Conservation (phyloP, 2,329 filamentous ascomycete species). For the Chaetomium globosum region DNA sequence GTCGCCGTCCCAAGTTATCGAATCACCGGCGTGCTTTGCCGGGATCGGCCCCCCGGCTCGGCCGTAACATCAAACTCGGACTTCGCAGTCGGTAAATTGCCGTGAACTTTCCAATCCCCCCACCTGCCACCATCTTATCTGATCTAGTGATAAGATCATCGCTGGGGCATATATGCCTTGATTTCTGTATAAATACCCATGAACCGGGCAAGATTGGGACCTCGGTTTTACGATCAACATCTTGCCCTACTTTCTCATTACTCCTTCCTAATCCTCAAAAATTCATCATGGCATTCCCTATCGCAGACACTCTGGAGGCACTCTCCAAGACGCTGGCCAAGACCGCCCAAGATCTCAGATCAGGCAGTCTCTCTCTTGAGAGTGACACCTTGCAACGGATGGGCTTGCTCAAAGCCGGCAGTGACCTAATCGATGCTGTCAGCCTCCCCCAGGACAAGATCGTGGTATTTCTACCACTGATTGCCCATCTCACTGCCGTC, state of each 20-base stretch:
- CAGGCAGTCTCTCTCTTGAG: conserved; percentile 10
- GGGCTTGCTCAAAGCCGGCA: conserved; percentile 21
- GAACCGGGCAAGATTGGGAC: neutral
- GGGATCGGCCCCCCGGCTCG: neutral
- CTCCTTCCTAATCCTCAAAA: neutral
- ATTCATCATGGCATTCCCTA: conserved; percentile 2
- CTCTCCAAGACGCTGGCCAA: conserved; percentile 10
- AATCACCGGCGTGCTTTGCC: neutral
- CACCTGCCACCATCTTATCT: neutral
- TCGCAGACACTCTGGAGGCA: conserved; percentile 15
- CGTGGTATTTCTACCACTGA: conserved; percentile 18
- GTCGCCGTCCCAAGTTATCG: neutral
- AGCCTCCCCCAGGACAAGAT: conserved; percentile 30
- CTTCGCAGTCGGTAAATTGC: neutral
- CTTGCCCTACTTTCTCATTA: neutral
- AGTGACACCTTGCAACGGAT: conserved; percentile 2
- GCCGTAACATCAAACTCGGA: neutral
- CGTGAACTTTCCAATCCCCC: no score
- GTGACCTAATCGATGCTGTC: conserved; percentile 19
- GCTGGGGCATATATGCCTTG: neutral
- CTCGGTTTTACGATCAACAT: neutral
- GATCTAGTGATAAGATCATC: neutral
- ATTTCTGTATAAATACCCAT: neutral
- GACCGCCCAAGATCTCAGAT: conserved; percentile 14
- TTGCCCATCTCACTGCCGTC: conserved; percentile 33